Conservation (phyloP, 768 basidiomycete genomes). For the Termitomyces sp. region DNA sequence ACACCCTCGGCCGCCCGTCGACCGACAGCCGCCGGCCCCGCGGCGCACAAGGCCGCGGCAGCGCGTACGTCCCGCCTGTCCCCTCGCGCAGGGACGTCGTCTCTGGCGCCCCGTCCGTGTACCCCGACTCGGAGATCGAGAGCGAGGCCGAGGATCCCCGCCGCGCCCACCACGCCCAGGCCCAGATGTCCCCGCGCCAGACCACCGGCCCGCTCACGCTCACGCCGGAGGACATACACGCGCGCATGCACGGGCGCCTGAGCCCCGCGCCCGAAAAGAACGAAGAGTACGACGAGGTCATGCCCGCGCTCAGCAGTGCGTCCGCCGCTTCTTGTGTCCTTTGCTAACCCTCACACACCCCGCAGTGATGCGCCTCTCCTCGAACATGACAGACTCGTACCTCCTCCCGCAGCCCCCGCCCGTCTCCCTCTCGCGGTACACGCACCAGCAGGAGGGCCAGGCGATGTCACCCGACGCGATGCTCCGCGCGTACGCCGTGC, state of each 20-base stretch:
- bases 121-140: conserved; percentile 13
- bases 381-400: not conserved
- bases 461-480: conserved; percentile 64
- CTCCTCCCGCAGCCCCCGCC: conserved; percentile 31
- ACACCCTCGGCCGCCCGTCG: conserved; percentile 35
- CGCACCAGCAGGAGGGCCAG: not conserved
- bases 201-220: conserved; percentile 35
- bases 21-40: conserved; percentile 31
- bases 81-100: conserved; percentile 7
- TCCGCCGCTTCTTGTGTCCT: not conserved
- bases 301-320: conserved; percentile 67
- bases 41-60: conserved; percentile 26
- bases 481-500: conserved; percentile 67
- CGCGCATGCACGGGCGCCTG: conserved; percentile 33
- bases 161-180: not conserved
- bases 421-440: conserved; percentile 19
- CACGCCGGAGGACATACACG: conserved; percentile 58
- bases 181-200: conserved; percentile 33
- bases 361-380: conserved; percentile 64
- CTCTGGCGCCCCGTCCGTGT: conserved; percentile 2
- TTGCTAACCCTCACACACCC: not conserved
- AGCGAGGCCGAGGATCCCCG: not conserved
- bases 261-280: conserved; percentile 16
- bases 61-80: conserved; percentile 36
- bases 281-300: conserved; percentile 46